Evolutionary conservation across 169 alveolate species (phyloP).

Genomic region (Plasmodium ovale): DNA sequence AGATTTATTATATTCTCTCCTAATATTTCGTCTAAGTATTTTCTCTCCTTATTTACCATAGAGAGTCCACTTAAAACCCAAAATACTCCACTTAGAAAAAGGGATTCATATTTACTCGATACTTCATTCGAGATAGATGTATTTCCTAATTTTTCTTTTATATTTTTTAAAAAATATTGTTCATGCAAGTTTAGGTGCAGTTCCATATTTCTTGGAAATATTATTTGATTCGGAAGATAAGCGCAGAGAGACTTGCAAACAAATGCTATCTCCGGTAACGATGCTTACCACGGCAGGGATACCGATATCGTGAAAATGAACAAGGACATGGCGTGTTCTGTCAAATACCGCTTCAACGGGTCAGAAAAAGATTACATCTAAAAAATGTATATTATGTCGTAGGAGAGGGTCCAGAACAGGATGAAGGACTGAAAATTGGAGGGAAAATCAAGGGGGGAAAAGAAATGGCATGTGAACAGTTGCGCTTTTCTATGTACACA

Average conservation of each 20-base stretch:
- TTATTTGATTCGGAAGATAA: background rate
- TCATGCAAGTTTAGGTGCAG: constrained; percentile 38
- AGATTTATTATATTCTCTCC: constrained; percentile 31
- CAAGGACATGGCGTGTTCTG: background rate
- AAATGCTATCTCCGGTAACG: too few relatives aligned
- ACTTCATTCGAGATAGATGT: background rate
- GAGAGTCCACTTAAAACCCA: constrained; percentile 60
- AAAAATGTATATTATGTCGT: constrained; percentile 69
- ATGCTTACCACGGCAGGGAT: too few relatives aligned
- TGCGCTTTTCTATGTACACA: too few relatives aligned
- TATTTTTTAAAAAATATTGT: constrained; percentile 46
- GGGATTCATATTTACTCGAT: constrained; percentile 48
- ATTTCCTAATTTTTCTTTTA: constrained; percentile 29
- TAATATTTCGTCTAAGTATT: constrained; percentile 19
- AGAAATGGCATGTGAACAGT: background rate
- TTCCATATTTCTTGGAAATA: constrained; percentile 33
- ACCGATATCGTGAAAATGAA: background rate
- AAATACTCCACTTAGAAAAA: constrained; percentile 51
- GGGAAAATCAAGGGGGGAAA: constrained; percentile 1
- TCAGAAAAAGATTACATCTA: background rate
- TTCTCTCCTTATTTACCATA: constrained; percentile 25
- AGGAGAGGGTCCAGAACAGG: constrained; percentile 68
- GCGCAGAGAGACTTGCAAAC: background rate
- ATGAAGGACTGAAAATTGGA: constrained; percentile 52
- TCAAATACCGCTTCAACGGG: background rate